phyloP scores from a whole-genome alignment of 208 protist genomes.

The Acanthamoeba healyi region DNA sequence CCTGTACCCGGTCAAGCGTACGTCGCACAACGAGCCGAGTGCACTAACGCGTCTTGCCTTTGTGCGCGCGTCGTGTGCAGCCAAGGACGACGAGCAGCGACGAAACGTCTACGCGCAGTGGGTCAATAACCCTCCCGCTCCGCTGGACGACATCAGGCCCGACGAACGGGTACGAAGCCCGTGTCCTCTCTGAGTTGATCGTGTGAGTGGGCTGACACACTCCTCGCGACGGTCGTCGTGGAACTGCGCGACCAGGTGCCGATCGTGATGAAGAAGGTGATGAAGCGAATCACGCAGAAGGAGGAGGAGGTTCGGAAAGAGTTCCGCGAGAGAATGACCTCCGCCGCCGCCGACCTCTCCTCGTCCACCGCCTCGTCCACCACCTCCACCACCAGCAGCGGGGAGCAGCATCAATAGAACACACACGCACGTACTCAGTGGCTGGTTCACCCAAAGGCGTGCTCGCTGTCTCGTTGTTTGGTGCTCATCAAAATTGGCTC shows the following conservation, averaged over 20 bases:
- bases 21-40: too few relatives aligned
- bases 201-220: not conserved
- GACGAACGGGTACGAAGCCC: not conserved
- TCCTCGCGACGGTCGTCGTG: too few relatives aligned
- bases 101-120: not conserved
- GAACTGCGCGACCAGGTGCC: too few relatives aligned
- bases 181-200: not conserved
- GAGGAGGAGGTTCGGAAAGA: not conserved
- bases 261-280: constrained; percentile 42
- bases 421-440: too few relatives aligned
- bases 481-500: too few relatives aligned
- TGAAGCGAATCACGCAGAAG: constrained; percentile 35
- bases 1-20: too few relatives aligned
- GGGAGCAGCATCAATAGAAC: too few relatives aligned
- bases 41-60: too few relatives aligned
- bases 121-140: constrained; percentile 1
- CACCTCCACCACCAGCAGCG: not conserved
- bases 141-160: constrained; percentile 30
- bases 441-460: too few relatives aligned
- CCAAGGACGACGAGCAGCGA: constrained; percentile 43
- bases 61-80: not conserved
- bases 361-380: not conserved
- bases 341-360: not conserved
- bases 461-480: too few relatives aligned
- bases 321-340: not conserved